Evolutionary conservation across 495 filamentous ascomycete genomes (phyloP).

Genomic region (Clohesyomyces aquaticus): DNA sequence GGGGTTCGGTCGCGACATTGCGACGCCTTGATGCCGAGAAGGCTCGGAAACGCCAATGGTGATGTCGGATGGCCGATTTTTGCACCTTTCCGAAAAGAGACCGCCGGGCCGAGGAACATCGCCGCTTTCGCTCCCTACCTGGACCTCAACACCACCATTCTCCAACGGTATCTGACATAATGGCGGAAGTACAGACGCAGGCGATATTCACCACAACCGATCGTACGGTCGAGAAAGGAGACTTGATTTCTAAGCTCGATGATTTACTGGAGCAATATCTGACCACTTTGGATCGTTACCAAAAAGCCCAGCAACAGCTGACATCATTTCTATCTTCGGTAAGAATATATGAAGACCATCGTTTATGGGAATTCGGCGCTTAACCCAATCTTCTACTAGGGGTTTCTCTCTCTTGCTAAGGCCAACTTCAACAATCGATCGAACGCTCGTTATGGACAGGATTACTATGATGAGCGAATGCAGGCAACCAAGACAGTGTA

Average conservation of each 20-base stretch:
- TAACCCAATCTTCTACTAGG: constrained; percentile 31
- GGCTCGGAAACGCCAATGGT: too few species aligned
- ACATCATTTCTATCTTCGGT: constrained; percentile 61
- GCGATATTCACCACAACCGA: neutral
- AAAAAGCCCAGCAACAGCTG: constrained; percentile 60
- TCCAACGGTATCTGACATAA: neutral
- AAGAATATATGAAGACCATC: constrained; percentile 16
- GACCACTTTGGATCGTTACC: constrained; percentile 69
- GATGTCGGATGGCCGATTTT: constrained; percentile 13
- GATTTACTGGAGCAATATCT: constrained; percentile 71
- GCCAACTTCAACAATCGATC: constrained; percentile 50
- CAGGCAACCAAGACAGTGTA: constrained; percentile 46
- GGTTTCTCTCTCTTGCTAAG: constrained; percentile 51
- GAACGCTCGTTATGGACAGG: constrained; percentile 48
- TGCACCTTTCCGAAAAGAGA: constrained; percentile 8
- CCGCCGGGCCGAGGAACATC: constrained; percentile 15
- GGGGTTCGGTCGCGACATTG: constrained; percentile 34
- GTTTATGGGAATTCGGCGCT: constrained; percentile 4
- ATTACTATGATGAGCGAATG: constrained; percentile 54
- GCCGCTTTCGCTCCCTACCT: neutral
- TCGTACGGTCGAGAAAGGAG: constrained; percentile 5
- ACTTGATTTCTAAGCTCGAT: constrained; percentile 55
- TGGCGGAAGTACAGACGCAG: constrained; percentile 26
- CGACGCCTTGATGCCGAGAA: too few species aligned
- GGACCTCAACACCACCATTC: neutral